phyloP scores from a whole-genome alignment of 768 basidiomycete species.

The Termitomyces sp. region DNA sequence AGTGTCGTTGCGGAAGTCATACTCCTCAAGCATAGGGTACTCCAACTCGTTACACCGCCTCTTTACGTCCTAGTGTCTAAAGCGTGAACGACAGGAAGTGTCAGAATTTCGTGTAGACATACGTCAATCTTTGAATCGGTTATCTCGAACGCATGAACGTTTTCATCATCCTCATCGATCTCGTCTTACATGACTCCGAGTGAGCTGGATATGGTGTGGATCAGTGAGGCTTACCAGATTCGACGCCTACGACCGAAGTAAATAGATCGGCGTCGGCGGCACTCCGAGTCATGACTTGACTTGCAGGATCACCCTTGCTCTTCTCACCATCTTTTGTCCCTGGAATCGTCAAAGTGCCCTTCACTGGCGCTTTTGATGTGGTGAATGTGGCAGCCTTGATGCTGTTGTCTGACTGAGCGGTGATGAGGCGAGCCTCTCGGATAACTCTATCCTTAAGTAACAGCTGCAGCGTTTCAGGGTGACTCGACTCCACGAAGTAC shows the following conservation, averaged over 20 bases:
- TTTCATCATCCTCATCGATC: constrained; percentile 96
- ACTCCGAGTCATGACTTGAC: constrained; percentile 21
- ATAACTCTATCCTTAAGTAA: constrained; percentile 86
- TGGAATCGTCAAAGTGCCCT: constrained; percentile 82
- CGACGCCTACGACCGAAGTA: constrained; percentile 94
- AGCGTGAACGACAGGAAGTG: constrained; percentile 5
- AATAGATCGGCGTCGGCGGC: constrained; percentile 76
- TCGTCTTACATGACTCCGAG: constrained; percentile 58
- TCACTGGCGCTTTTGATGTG: constrained; percentile 77
- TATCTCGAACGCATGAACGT: constrained; percentile 96
- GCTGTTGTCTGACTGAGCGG: constrained; percentile 67
- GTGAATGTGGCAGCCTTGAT: constrained; percentile 78
- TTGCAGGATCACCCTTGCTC: constrained; percentile 49
- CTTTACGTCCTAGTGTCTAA: constrained; percentile 75
- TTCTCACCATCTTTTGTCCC: constrained; percentile 79
- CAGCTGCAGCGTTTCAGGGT: constrained; percentile 88
- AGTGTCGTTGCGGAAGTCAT: constrained; percentile 97
- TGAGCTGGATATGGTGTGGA: background rate
- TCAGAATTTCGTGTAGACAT: constrained; percentile 22
- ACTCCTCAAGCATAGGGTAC: constrained; percentile 98
- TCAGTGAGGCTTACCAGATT: constrained; percentile 57
- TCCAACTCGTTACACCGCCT: constrained; percentile 95
- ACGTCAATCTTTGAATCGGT: constrained; percentile 93
- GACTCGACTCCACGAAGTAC: constrained; percentile 94
- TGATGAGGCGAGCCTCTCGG: constrained; percentile 76